Conservation (phyloP, 257 asterid species). For the Solanum pinnatisectum region DNA sequence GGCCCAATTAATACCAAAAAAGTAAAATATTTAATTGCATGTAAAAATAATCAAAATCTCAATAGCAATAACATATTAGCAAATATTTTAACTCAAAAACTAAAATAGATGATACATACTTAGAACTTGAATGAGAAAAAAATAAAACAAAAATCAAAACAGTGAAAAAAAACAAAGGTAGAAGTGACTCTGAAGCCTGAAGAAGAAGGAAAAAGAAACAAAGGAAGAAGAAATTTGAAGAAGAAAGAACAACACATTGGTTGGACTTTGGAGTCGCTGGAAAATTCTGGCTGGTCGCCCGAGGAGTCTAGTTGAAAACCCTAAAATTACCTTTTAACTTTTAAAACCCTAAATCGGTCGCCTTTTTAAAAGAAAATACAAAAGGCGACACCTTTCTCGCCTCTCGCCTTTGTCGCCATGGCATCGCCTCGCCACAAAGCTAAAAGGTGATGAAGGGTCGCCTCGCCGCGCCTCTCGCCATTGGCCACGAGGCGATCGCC, state of each 20-base stretch:
- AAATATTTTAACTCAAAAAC: background rate
- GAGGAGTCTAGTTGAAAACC: too few relatives aligned
- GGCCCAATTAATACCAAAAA: background rate
- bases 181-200: background rate
- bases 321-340: too few relatives aligned
- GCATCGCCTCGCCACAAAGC: too few relatives aligned
- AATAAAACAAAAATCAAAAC: background rate
- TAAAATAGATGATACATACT: background rate
- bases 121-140: background rate
- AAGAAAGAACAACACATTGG: background rate
- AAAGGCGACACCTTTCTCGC: too few relatives aligned
- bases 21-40: background rate
- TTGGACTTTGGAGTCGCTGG: background rate
- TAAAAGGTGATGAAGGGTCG: too few relatives aligned
- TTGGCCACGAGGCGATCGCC: too few relatives aligned
- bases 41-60: background rate
- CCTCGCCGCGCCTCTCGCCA: too few relatives aligned
- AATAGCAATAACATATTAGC: background rate
- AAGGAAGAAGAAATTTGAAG: too few relatives aligned
- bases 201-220: too few relatives aligned
- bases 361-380: too few relatives aligned
- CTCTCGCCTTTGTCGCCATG: too few relatives aligned
- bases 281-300: background rate
- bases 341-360: too few relatives aligned
- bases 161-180: background rate